Percentiles rank a stretch among this genome's conserved stretches.
phyloP scores from a whole-genome alignment of 176 grass and related monocot genomes.

The Oryza officinalis region DNA sequence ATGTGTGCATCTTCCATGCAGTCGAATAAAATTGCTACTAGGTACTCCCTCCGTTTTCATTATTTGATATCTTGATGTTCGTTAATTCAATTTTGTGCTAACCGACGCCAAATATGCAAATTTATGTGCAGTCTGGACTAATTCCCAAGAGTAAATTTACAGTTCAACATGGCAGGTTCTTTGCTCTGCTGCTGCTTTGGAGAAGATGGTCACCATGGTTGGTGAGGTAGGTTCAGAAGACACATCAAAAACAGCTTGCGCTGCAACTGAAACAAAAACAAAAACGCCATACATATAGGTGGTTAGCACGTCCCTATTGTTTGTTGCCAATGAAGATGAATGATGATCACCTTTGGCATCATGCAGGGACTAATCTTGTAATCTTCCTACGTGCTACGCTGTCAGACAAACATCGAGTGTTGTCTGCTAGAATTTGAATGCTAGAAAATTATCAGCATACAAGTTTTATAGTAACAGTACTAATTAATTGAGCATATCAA shows the following conservation, averaged over 20 bases:
- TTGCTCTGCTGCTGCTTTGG: neutral
- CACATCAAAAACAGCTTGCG: neutral
- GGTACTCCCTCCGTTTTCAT: no score
- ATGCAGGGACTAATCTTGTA: neutral
- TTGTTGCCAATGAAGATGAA: neutral
- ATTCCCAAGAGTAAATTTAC: neutral
- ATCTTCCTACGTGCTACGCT: neutral
- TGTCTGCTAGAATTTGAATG: neutral
- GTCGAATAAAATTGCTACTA: neutral
- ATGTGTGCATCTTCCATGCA: no score
- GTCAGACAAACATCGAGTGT: neutral
- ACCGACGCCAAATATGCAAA: neutral
- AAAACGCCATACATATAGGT: neutral
- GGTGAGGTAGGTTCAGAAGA: slow-evolving; percentile 7
- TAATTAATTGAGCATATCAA: no score
- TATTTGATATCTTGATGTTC: no score
- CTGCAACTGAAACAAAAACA: neutral
- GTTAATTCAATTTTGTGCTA: no score
- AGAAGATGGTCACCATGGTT: neutral
- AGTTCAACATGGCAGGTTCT: no score
- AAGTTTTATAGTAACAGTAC: no score
- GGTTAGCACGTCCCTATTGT: neutral
- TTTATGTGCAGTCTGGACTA: neutral
- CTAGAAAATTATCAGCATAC: no score
- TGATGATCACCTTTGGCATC: neutral